These are phyloP conservation scores for Colletotrichum theobromicola DNA, from an alignment of 2,329 filamentous ascomycete genomes.

Conservation along the genomic window DNA sequence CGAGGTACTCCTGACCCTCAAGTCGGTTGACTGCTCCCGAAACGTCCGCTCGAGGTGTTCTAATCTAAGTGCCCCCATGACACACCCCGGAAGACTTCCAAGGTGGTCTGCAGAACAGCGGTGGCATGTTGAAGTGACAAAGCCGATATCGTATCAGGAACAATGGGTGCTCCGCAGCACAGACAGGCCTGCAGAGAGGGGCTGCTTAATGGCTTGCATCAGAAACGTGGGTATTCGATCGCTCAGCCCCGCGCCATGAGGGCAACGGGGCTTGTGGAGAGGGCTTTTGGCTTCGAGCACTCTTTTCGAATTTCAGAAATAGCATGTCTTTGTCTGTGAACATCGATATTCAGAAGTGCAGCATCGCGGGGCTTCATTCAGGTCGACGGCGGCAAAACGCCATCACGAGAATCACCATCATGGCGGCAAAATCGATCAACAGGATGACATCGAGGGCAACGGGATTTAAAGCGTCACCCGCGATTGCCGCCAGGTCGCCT, in stretches of 20 bases:
- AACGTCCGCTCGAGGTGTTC: background rate
- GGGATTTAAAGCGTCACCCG: background rate
- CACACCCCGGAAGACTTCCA: background rate
- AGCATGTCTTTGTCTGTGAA: background rate
- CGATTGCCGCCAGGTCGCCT: background rate
- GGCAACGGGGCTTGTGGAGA: background rate
- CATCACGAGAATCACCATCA: background rate
- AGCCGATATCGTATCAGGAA: background rate
- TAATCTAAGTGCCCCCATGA: slow-evolving; percentile 3
- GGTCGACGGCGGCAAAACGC: background rate
- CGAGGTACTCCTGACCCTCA: background rate
- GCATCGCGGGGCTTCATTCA: background rate
- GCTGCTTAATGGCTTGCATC: slow-evolving; percentile 20
- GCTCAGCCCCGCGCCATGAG: background rate
- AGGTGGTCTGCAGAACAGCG: background rate
- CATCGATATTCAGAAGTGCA: background rate
- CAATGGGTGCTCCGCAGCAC: background rate
- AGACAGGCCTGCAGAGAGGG: background rate
- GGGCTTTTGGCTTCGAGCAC: background rate
- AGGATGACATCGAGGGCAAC: background rate
- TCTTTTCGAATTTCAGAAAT: background rate
- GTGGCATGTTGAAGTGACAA: background rate
- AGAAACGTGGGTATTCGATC: slow-evolving; percentile 16
- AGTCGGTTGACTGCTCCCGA: background rate
- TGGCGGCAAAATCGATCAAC: background rate